Percentiles rank a stretch among this genome's conserved stretches.
Evolutionary conservation across 1,284 basidiomycete genomes (phyloP).

Genomic region (Lignosus rhinocerotis): DNA sequence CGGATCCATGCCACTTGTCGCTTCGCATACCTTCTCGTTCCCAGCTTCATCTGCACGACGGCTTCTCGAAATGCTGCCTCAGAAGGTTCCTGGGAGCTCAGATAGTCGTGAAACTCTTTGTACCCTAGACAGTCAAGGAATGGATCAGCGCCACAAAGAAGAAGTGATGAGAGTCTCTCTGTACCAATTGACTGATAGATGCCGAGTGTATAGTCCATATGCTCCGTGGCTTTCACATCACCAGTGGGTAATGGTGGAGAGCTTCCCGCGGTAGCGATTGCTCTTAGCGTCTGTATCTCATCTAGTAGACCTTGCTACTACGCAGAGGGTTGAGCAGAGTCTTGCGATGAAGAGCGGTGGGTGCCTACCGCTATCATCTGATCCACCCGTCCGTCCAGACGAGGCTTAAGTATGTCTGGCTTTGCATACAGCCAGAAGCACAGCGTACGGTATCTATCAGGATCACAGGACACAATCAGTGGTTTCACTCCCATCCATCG

Average conservation of each 20-base stretch:
- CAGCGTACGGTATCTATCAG: constrained; percentile 73
- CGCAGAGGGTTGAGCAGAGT: constrained; percentile 10
- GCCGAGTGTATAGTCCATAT: constrained; percentile 71
- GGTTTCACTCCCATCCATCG: neutral
- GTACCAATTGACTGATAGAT: constrained; percentile 95
- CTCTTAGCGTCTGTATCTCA: constrained; percentile 69
- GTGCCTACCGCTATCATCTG: constrained; percentile 79
- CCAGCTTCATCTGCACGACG: constrained; percentile 80
- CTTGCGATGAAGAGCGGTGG: neutral
- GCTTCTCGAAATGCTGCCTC: constrained; percentile 56
- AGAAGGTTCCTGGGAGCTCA: constrained; percentile 43
- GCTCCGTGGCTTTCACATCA: neutral
- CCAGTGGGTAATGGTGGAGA: neutral
- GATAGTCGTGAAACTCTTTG: constrained; percentile 81
- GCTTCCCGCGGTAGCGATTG: constrained; percentile 32
- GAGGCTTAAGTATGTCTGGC: constrained; percentile 57
- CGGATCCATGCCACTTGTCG: constrained; percentile 91
- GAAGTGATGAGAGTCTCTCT: constrained; percentile 9
- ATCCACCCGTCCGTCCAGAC: constrained; percentile 83
- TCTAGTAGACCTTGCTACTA: constrained; percentile 76
- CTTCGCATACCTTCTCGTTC: constrained; percentile 91
- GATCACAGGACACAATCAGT: neutral
- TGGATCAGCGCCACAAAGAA: neutral
- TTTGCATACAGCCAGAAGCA: constrained; percentile 93
- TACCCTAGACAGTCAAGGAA: constrained; percentile 60